phyloP scores from a whole-genome alignment of 345 rosid species.

The Alliaria petiolata region DNA sequence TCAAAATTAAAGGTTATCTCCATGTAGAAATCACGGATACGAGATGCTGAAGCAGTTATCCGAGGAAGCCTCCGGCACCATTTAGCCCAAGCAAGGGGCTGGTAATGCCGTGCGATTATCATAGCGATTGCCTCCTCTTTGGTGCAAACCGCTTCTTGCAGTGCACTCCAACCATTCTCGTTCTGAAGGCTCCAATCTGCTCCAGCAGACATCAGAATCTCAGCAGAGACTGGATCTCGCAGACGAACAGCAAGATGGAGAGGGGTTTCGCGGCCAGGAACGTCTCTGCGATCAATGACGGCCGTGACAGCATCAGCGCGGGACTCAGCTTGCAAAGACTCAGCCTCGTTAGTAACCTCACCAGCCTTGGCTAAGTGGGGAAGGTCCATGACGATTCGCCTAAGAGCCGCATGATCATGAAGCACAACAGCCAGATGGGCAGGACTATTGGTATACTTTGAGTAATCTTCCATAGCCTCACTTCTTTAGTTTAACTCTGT shows the following conservation, averaged over 20 bases:
- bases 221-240: constrained; percentile 76
- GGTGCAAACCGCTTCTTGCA: constrained; percentile 96
- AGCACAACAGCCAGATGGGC: constrained; percentile 80
- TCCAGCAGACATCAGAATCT: constrained; percentile 88
- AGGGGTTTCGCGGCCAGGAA: constrained; percentile 95
- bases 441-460: constrained; percentile 80
- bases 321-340: constrained; percentile 70
- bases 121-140: constrained; percentile 89
- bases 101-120: constrained; percentile 87
- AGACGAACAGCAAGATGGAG: constrained; percentile 89
- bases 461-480: constrained; percentile 63
- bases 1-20: constrained; percentile 97
- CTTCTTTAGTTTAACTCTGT: not conserved
- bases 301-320: constrained; percentile 74
- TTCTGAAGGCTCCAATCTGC: constrained; percentile 99
- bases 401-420: constrained; percentile 68
- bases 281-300: constrained; percentile 83
- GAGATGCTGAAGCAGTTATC: constrained; percentile 70
- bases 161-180: constrained; percentile 97
- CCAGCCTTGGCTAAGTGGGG: constrained; percentile 83
- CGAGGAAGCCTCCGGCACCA: constrained; percentile 98
- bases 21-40: constrained; percentile 96
- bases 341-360: constrained; percentile 71
- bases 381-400: constrained; percentile 46
- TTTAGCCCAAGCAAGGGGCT: constrained; percentile 99